Percentiles rank a stretch among this genome's conserved stretches.
Conservation (phyloP, 495 filamentous ascomycete genomes). For the Trichoderma erinaceum region DNA sequence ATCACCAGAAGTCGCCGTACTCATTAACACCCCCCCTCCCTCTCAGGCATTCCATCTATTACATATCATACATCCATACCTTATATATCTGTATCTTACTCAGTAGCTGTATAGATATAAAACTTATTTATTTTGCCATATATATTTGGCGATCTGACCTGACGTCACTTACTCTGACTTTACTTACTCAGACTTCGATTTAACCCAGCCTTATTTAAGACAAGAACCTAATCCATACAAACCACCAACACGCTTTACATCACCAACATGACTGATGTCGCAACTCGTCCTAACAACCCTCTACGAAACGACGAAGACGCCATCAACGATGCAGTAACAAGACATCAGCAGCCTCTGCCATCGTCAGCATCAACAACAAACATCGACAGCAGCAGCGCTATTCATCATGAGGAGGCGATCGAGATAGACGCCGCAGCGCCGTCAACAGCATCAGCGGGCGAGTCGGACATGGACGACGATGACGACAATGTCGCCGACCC, state of each 20-base stretch:
- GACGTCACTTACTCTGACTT: neutral
- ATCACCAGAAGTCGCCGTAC: neutral
- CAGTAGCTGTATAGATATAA: neutral
- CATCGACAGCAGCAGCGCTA: neutral
- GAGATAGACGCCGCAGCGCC: neutral
- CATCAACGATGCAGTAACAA: neutral
- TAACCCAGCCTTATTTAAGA: neutral
- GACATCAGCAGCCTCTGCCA: neutral
- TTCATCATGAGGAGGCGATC: neutral
- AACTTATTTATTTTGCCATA: neutral
- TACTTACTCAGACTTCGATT: neutral
- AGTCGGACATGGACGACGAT: neutral
- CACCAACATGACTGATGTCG: conserved; percentile 3
- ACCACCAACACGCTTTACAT: neutral
- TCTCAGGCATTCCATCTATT: neutral
- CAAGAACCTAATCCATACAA: neutral
- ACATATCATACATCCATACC: neutral
- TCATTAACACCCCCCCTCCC: neutral
- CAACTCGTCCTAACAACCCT: neutral
- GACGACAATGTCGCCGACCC: neutral
- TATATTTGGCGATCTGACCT: neutral
- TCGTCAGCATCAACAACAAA: neutral
- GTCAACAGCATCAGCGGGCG: neutral
- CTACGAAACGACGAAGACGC: neutral
- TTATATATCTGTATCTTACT: neutral